Evolutionary conservation across 208 protist genomes (phyloP).

Genomic region (Naegleria gruberi): DNA sequence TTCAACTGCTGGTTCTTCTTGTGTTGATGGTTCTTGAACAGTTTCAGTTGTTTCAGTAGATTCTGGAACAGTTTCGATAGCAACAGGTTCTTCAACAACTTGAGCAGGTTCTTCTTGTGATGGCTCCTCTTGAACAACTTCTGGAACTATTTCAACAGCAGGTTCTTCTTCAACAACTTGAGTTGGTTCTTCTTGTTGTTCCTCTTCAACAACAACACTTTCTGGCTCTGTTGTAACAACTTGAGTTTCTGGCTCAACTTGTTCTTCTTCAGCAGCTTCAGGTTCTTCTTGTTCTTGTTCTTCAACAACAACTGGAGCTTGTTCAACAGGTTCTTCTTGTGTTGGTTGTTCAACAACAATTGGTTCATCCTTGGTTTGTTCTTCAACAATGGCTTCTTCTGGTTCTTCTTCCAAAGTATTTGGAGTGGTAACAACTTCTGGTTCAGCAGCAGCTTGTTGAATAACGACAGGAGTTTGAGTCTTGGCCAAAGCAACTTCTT

Average conservation of each 20-base stretch:
- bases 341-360: background rate
- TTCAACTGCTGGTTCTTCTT: background rate
- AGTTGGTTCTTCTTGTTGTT: background rate
- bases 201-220: background rate
- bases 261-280: background rate
- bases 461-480: too few species aligned
- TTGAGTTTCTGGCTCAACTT: background rate
- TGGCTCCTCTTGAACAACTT: background rate
- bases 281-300: background rate
- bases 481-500: too few species aligned
- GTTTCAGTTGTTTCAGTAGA: background rate
- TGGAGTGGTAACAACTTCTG: too few species aligned
- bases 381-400: background rate
- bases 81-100: background rate
- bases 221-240: too few species aligned
- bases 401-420: background rate
- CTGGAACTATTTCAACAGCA: too few species aligned
- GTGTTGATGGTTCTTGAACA: background rate
- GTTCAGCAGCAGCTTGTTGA: too few species aligned
- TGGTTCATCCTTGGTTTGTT: background rate
- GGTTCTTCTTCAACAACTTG: background rate
- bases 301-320: background rate
- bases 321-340: background rate
- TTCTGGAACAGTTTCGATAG: background rate
- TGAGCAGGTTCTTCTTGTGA: background rate